phyloP scores from a whole-genome alignment of 352 stramenopile species.

The Globisporangium recalcitrans region DNA sequence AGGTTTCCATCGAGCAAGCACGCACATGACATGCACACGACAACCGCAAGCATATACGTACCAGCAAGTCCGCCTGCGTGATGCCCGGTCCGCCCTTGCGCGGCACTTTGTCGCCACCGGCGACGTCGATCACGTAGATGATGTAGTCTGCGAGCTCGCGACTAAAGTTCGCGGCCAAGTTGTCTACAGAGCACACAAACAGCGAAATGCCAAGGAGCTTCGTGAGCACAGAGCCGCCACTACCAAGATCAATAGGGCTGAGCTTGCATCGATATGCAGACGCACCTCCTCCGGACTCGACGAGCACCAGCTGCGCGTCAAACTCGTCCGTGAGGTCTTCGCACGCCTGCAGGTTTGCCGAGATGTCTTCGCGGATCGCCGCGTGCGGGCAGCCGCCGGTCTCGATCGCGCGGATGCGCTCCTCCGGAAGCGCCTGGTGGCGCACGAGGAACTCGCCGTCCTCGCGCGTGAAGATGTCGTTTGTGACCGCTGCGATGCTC shows the following conservation, averaged over 20 bases:
- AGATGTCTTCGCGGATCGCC: constrained; percentile 96
- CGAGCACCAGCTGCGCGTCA: constrained; percentile 77
- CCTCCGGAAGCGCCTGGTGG: constrained; percentile 85
- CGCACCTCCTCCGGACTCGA: constrained; percentile 86
- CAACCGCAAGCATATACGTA: constrained; percentile 4
- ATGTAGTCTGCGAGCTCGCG: constrained; percentile 97
- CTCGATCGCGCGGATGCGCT: constrained; percentile 95
- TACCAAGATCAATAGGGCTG: too few species aligned
- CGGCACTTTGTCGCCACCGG: constrained; percentile 96
- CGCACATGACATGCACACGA: neutral
- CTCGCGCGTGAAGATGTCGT: constrained; percentile 99
- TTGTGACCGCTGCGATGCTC: constrained; percentile 92
- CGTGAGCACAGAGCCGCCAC: neutral
- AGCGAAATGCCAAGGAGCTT: neutral
- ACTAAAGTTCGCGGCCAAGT: constrained; percentile 97
- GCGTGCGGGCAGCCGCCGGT: constrained; percentile 97
- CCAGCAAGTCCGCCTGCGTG: constrained; percentile 95
- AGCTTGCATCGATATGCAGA: neutral
- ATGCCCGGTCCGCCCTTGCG: constrained; percentile 97
- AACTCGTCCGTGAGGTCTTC: constrained; percentile 93
- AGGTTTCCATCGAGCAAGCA: neutral
- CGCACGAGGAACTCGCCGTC: constrained; percentile 97
- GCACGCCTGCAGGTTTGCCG: constrained; percentile 94
- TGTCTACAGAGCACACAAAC: constrained; percentile 62
- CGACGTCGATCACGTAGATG: constrained; percentile 99